Percentiles rank a stretch among this genome's conserved stretches.
phyloP scores from a whole-genome alignment of 2,329 filamentous ascomycete genomes.

The Pyrenochaeta sp. region DNA sequence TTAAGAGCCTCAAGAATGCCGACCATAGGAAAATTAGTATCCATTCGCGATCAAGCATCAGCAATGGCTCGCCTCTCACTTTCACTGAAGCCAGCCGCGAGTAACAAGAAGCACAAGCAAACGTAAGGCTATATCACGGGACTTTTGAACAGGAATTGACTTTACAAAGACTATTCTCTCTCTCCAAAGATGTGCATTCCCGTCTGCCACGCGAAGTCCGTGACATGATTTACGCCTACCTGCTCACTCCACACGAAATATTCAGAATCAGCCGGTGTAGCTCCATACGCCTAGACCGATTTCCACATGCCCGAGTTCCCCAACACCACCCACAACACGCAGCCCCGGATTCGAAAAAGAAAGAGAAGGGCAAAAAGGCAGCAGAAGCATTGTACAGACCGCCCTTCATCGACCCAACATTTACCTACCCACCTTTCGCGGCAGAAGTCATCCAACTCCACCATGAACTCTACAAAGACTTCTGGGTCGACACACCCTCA shows the following conservation, averaged over 20 bases:
- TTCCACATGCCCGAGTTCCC: neutral
- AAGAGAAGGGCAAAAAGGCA: neutral
- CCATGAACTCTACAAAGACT: neutral
- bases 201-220: constrained; percentile 3
- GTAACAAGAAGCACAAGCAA: neutral
- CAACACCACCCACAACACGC: no score
- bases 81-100: neutral
- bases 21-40: neutral
- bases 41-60: neutral
- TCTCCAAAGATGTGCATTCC: neutral
- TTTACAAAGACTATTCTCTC: neutral
- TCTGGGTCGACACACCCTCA: neutral
- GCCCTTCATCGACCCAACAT: constrained; percentile 1
- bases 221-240: constrained; percentile 1
- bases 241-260: neutral
- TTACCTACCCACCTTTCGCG: neutral
- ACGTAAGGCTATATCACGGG: neutral
- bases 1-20: neutral
- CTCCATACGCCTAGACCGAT: neutral
- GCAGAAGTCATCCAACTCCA: neutral
- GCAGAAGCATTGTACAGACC: neutral
- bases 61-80: neutral
- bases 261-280: neutral
- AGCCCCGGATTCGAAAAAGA: no score
- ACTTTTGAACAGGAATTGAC: neutral